Evolutionary conservation across 441 rosid genomes (phyloP), one percentile per base, ranked within the genome.

Genomic region (Flueggea neowawraea): DNA sequence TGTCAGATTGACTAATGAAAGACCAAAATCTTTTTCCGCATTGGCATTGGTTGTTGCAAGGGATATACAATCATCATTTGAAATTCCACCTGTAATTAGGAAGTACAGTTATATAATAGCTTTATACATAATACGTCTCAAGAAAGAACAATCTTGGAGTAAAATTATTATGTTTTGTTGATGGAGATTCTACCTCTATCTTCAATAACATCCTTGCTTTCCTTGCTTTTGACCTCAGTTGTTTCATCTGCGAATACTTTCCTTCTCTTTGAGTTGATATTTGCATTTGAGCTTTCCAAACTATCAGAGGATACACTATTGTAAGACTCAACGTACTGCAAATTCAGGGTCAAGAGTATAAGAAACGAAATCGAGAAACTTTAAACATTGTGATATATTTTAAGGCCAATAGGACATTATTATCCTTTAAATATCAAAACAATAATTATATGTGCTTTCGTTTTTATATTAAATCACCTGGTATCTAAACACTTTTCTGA

Each of bases 1-100:
- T 45, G 82, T 83, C 68, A 93, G 75, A 87, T 93, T 93, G 65
- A 93, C 98, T 57, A 93, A 68, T 53, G 97, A 90, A 73, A 93
- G 87, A 67, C 53, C 65, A 67, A 69, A 69, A 62, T 65, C 61
- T 6, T 17, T 74, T 53, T 76, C 79, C 58, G 43, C 70, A 32
- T 43, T 55, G 48, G 31, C 54, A 66, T 65, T 77, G 28, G 54
- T 71, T 58, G 76, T 68, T 54, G 62, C 67, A 63, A 54, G 51
- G 31, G 78, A 58, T 15, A 28, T 28, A 62, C 54, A 53, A 8
- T 66, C 73, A 68, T 55, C 75, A 16, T 64, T 64, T 12, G 66
- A 56, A 60, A 49, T 63, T 54, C 45, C 76, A 55, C 73, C 85
- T 82, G 78, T 63, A 51, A 64, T 36, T 36, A 36, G 41, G 41